Conservation (phyloP, 345 rosid genomes). For the Eucalyptus fibrosa region DNA sequence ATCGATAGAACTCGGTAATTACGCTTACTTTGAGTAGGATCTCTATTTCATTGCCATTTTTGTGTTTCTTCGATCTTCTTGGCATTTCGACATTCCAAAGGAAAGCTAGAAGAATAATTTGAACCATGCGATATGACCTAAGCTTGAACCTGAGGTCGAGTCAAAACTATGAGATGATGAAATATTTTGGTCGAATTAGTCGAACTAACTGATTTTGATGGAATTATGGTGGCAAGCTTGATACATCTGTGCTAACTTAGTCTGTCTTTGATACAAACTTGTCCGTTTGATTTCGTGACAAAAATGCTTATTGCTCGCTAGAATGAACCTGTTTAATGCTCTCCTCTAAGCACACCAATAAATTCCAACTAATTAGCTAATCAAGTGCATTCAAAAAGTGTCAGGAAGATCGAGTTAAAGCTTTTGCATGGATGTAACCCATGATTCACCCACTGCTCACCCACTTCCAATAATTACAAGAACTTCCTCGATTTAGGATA, state of each 20-base stretch:
- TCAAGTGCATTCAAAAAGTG: neutral
- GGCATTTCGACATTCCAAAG: neutral
- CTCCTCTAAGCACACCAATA: neutral
- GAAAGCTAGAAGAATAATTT: neutral
- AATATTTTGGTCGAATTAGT: fast-evolving
- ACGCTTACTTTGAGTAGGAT: neutral
- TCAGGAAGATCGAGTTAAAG: neutral
- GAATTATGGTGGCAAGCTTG: neutral
- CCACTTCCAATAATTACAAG: neutral
- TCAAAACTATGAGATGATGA: fast-evolving
- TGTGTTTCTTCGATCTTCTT: neutral
- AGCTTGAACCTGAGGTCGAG: neutral
- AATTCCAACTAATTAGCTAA: neutral
- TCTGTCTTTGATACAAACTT: neutral
- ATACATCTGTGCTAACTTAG: neutral
- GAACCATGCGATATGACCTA: neutral
- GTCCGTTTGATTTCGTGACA: neutral
- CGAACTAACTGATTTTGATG: neutral
- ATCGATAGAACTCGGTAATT: fast-evolving
- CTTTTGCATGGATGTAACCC: neutral
- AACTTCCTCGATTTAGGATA: neutral
- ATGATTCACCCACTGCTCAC: neutral
- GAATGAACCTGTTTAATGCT: neutral
- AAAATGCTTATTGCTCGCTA: neutral
- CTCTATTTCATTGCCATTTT: neutral